Evolutionary conservation across 2,329 filamentous ascomycete genomes (phyloP), one percentile per base, ranked within the genome.

Genomic region (Colletotrichum simmondsii): DNA sequence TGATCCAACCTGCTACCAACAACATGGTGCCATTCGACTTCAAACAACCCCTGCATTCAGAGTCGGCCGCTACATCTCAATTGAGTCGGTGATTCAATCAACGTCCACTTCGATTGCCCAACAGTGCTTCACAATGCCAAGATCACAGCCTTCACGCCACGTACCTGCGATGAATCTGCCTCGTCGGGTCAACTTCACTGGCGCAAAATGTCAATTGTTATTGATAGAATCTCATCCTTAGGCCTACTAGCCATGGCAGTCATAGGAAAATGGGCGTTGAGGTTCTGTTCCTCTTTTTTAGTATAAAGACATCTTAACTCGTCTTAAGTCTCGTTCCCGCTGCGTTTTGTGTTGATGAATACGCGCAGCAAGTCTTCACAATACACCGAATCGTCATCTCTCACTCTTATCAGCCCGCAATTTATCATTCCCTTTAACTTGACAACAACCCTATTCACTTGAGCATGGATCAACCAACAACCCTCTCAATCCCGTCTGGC

Each of bases 1-100:
- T 49, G n/a, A 24, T 62, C 37, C n/a, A 62, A 32, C 28, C 59
- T 62, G 59, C 37, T 62, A 62, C 59, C 59, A 61, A 62, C 37
- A 49, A 19, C 11, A 30, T 24, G 28, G 5, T n/a, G n/a, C 22
- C 12, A 62, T 26, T 14, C 8, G 2, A 49, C 59, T 22, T 49
- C 37, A 62, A 49, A 49, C 59, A n/a, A 28, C 59, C 59, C 59
- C 59, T 62, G 59, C 59, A 62, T 62, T n/a, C n/a, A 8, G 19
- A 62, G 6, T 16, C 35, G 37, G 59, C 19, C 24, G 7, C 26
- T 11, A 11, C 37, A 30, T 62, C 11, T 42, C 24, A 7, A 61
- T n/a, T 8, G 11, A 4, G 59, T 6, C 8, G 7, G 28, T 46
- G 16, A 19, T 19, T 8, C 16, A 12, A 8, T 10, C 5, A 19